Conservation (phyloP, 1,139 yeast genomes). For the Geotrichum bryndzae region DNA sequence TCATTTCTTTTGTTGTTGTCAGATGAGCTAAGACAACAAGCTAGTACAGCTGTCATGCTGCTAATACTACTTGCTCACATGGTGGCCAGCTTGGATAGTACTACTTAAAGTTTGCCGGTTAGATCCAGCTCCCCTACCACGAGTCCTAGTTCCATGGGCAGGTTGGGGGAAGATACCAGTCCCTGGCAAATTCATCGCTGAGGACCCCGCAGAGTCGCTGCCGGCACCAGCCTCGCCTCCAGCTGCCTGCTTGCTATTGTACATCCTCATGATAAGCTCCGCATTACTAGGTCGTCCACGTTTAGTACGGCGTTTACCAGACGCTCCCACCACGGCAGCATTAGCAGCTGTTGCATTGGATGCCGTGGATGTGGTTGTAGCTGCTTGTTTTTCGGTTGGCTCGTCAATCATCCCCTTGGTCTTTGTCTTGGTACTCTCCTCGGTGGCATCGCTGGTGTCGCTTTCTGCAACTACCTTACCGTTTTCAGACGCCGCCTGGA, state of each 20-base stretch:
- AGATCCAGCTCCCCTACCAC: slow-evolving; percentile 5
- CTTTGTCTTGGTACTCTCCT: not conserved
- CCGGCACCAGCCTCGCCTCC: slow-evolving; percentile 19
- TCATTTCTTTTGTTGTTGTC: not conserved
- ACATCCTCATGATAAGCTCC: slow-evolving; percentile 17
- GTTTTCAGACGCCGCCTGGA: not conserved
- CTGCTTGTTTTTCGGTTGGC: not conserved
- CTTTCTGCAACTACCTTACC: not conserved
- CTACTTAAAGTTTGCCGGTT: slow-evolving; percentile 27
- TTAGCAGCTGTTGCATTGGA: not conserved
- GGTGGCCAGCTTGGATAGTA: slow-evolving; percentile 28
- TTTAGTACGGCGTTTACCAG: not conserved
- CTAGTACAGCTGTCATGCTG: not conserved
- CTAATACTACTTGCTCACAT: slow-evolving; percentile 16
- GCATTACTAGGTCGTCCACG: slow-evolving; percentile 2
- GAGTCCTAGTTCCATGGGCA: not conserved
- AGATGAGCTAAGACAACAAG: not conserved
- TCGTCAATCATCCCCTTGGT: not conserved
- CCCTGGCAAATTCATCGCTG: not conserved
- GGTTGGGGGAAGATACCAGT: not conserved
- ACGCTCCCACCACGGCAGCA: not conserved
- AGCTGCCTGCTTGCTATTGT: slow-evolving; percentile 18
- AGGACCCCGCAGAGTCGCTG: not conserved
- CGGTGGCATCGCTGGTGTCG: not conserved
- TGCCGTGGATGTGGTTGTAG: not conserved